phyloP scores from a whole-genome alignment of 1,284 basidiomycete genomes.

The Sanghuangporus baumii region DNA sequence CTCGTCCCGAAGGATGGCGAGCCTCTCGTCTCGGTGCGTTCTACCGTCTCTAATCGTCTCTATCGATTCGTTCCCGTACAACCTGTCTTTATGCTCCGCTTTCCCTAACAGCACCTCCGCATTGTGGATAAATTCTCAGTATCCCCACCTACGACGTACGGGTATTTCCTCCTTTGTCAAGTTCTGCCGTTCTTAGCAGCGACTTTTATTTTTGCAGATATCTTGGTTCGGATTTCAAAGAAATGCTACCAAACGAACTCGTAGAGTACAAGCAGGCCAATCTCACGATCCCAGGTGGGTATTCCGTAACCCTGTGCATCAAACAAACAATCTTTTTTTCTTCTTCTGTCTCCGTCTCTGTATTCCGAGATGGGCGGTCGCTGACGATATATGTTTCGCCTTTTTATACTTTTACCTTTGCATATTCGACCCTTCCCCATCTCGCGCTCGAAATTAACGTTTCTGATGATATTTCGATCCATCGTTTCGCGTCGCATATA shows the following conservation, averaged over 20 bases:
- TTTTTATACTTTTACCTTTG: background rate
- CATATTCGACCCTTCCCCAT: background rate
- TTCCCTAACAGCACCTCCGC: constrained; percentile 50
- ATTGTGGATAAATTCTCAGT: constrained; percentile 88
- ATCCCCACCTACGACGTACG: constrained; percentile 79
- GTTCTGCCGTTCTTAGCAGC: background rate
- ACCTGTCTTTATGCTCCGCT: background rate
- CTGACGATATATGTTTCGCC: constrained; percentile 1
- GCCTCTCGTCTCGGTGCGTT: constrained; percentile 56
- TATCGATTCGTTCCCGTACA: constrained; percentile 14
- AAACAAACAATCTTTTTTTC: background rate
- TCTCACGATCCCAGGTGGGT: constrained; percentile 63
- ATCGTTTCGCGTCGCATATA: background rate
- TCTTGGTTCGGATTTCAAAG: constrained; percentile 71
- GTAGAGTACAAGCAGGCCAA: constrained; percentile 86
- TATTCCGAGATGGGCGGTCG: background rate
- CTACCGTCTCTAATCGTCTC: constrained; percentile 5
- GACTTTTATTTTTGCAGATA: too few relatives aligned
- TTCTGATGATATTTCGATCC: background rate
- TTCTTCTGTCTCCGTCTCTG: background rate
- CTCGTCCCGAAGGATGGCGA: constrained; percentile 61
- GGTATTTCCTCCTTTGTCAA: constrained; percentile 17
- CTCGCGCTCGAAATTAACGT: background rate
- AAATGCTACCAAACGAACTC: constrained; percentile 56
- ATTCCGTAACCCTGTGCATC: background rate